Evolutionary conservation across 441 rosid species (phyloP), one percentile per base, ranked within the genome.

Genomic region (Populus hybrid): DNA sequence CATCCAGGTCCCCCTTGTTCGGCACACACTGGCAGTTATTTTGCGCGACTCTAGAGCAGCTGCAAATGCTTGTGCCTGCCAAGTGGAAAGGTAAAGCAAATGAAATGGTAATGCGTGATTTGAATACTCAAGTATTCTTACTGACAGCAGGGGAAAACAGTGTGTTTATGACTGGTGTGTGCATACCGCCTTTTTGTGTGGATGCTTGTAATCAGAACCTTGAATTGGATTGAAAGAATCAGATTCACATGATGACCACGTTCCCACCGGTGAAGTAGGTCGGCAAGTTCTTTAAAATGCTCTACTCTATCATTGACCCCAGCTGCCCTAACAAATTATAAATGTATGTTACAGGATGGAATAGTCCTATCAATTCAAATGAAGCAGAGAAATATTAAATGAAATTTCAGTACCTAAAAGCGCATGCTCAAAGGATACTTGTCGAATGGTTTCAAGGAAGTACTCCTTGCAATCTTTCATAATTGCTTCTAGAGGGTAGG

Each of bases 381-480:
- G 26, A 3, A 28, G 21, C 63, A 73, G 26, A 30, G 34, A 32
- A 46, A 3, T 20, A 16, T 74, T 70, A 73, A 77, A 71, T 67
- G 42, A 77, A 79, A 68, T n/a, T 70, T 32, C 50, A 57, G 74
- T 80, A 96, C 99, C 98, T 90, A 96, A 83, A 67, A 92, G 96
- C 21, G 96, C 96, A 81, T 93, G 91, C 81, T 96, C 97, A 46
- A 96, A 91, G 78, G 99, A 87, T 71, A 96, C 98, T 69, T 96
- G 89, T 70, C 98, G 89, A 77, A 84, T 91, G 66, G 98, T 96
- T 86, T 91, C 90, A 38, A 79, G 82, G 69, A 91, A 90, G 90
- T 96, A 94, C 63, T 93, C 98, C 85, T 83, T 88, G 86, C 98
- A 94, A 81, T 94, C 99, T 79, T 90, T 84, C 98, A 96, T 91